Conservation (phyloP, 1,139 yeast genomes). For the Yamadazyma trypodendri region DNA sequence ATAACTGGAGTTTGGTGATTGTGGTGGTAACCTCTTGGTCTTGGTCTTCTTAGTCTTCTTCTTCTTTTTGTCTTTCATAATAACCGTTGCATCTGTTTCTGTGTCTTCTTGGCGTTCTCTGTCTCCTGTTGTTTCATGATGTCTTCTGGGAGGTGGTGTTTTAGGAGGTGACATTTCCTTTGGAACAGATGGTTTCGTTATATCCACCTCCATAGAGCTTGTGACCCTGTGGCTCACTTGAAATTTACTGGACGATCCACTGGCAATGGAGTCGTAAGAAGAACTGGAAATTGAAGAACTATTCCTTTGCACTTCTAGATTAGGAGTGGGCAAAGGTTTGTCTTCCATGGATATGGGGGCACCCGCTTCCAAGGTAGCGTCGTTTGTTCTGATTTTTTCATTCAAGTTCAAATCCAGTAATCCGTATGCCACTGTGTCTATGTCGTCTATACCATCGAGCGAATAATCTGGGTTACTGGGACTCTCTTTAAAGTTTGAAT, state of each 20-base stretch:
- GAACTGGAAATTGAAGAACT: slow-evolving; percentile 29
- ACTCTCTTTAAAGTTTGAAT: slow-evolving; percentile 23
- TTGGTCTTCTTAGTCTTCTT: slow-evolving; percentile 9
- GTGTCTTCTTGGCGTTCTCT: not conserved
- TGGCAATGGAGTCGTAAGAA: slow-evolving; percentile 38
- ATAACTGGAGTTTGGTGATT: not conserved
- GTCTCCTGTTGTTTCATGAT: too few species aligned
- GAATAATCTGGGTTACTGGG: not conserved
- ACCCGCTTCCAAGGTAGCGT: too few species aligned
- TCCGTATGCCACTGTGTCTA: slow-evolving; percentile 14
- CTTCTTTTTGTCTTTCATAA: slow-evolving; percentile 3
- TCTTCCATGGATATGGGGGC: not conserved
- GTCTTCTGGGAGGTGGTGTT: slow-evolving; percentile 3
- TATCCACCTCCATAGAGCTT: slow-evolving; percentile 3
- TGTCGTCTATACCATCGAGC: slow-evolving; percentile 3
- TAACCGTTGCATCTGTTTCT: slow-evolving; percentile 2
- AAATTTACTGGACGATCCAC: slow-evolving; percentile 37
- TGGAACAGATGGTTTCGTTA: not conserved
- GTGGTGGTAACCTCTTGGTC: slow-evolving; percentile 6
- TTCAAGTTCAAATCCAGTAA: slow-evolving; percentile 14
- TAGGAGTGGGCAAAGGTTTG: not conserved
- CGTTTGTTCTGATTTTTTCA: not conserved
- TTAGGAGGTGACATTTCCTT: not conserved
- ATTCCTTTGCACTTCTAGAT: slow-evolving; percentile 16
- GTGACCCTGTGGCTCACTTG: slow-evolving; percentile 11